Conservation (phyloP, 163 green algal genomes). For the Chlamydomonas reinhardtii region DNA sequence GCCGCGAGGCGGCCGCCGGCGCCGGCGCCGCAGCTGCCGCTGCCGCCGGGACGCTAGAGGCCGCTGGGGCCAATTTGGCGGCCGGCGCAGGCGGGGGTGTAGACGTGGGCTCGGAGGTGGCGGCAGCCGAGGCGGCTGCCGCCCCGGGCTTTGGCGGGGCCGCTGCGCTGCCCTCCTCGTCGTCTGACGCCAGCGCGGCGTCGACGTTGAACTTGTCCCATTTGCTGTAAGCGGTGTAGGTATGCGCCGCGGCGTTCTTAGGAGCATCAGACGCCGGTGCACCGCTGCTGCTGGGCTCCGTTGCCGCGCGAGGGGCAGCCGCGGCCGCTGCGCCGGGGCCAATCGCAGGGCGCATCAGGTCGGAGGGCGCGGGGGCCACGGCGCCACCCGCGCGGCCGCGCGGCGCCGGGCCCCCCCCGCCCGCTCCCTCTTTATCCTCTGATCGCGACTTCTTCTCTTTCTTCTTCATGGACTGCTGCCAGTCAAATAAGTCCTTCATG, state of each 20-base stretch:
- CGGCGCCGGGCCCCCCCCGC: neutral
- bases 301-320: neutral
- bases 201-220: constrained; percentile 89
- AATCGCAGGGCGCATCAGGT: constrained; percentile 44
- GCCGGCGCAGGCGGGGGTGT: too few relatives aligned
- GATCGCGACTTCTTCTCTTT: constrained; percentile 50
- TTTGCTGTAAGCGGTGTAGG: constrained; percentile 79
- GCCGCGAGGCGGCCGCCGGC: neutral
- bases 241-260: constrained; percentile 75
- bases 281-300: neutral
- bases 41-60: neutral
- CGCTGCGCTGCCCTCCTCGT: constrained; percentile 20
- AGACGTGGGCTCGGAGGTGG: too few relatives aligned
- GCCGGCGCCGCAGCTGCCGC: neutral
- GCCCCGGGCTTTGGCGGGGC: too few relatives aligned
- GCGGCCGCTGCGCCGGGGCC: neutral
- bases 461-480: constrained; percentile 69
- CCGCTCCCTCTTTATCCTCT: neutral
- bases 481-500: constrained; percentile 76
- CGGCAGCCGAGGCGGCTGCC: too few relatives aligned
- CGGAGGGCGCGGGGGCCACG: constrained; percentile 9
- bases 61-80: too few relatives aligned
- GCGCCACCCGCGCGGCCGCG: constrained; percentile 32
- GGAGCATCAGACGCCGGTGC: neutral
- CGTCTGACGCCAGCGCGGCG: constrained; percentile 59